Base-by-base conservation (phyloP, 176 grass and related monocot genomes). In the Cocos nucifera region DNA sequence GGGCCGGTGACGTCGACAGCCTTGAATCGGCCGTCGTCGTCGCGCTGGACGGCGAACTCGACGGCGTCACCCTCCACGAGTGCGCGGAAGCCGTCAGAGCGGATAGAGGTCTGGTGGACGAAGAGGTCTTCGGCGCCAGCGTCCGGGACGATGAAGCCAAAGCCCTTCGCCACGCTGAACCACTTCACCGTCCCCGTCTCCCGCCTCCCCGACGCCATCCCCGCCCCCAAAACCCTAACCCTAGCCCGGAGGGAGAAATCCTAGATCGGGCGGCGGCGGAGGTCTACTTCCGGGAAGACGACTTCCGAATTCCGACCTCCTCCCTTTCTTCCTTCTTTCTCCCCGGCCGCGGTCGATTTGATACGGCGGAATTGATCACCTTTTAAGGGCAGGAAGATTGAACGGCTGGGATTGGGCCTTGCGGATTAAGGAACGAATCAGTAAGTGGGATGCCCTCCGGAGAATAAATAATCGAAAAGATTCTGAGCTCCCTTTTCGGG, bases 61-160 rank as follows among this genome's bases (percentile, higher is more conserved):
- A 76, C 73, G 26, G 56, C 62, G 19, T 76, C 73, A 3, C 73
- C 73, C 22, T 76, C 73, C 2, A 48, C 67, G 21, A 76, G 30
- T 6, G 15, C 56, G 21, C 73, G 73, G 26, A 66, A 76, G 5
- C 73, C 73, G 3, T 66, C 64, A 44, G 63, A 24, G 1, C 39
- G 50, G 49, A 76, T 76, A 4, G 62, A 44, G 12, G 52, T 66
- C 73, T 76, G 73, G 62, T 76, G 73, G 10, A 76, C 73, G 73
- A 76, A 76, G 63, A 76, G 61, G 10, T 76, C 73, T 19, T 65
- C 61, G 10, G 24, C 64, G 54, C 61, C 64, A 22, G 4, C 54
- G 16, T 67, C 73, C 1, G 63, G 73, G 3, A 62, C 19, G 63
- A 76, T 76, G 63, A 76, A 76, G 6, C 73, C 73, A 21, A 67